A percentile compares a stretch with the other conserved stretches of the same genome.
These are phyloP conservation scores for Vanilla planifolia DNA, from an alignment of 106 monocot species.

Conservation along the genomic window DNA sequence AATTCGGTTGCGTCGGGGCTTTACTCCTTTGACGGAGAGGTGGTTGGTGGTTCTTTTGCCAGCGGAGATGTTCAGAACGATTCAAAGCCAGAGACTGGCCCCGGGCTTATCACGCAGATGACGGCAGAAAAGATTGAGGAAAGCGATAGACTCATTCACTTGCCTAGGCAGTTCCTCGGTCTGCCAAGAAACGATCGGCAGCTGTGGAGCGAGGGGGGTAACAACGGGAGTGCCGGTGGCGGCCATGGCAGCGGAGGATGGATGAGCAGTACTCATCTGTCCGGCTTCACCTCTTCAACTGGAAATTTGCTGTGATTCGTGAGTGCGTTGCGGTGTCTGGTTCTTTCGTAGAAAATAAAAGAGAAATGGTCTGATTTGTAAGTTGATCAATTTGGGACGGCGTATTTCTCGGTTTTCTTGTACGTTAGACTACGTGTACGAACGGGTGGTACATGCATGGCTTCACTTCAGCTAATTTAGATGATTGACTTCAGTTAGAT, in stretches of 20 bases:
- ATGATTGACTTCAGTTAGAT: no score
- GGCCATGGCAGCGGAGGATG: conserved; percentile 15
- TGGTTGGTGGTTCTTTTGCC: conserved; percentile 7
- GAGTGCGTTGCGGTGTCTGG: no score
- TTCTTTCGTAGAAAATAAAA: no score
- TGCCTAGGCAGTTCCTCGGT: conserved; percentile 21
- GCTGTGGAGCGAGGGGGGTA: conserved; percentile 3
- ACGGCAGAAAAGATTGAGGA: conserved; percentile 44
- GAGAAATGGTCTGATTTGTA: no score
- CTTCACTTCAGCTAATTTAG: no score
- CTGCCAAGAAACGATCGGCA: conserved; percentile 15
- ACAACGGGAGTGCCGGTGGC: conserved; percentile 3
- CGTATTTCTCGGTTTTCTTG: no score
- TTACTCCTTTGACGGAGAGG: conserved; percentile 27
- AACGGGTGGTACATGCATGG: no score
- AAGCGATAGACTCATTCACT: conserved; percentile 2
- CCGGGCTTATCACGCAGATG: conserved; percentile 17
- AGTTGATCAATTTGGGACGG: no score
- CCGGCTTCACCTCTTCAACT: conserved; percentile 30
- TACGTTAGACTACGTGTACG: no score
- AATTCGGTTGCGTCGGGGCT: conserved; percentile 25
- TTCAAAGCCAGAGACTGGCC: no score
- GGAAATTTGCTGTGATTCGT: conserved; percentile 20
- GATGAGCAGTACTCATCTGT: conserved; percentile 14
- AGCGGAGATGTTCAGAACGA: no score